phyloP scores from a whole-genome alignment of 495 filamentous ascomycete genomes.

The Aspergillus baeticus region DNA sequence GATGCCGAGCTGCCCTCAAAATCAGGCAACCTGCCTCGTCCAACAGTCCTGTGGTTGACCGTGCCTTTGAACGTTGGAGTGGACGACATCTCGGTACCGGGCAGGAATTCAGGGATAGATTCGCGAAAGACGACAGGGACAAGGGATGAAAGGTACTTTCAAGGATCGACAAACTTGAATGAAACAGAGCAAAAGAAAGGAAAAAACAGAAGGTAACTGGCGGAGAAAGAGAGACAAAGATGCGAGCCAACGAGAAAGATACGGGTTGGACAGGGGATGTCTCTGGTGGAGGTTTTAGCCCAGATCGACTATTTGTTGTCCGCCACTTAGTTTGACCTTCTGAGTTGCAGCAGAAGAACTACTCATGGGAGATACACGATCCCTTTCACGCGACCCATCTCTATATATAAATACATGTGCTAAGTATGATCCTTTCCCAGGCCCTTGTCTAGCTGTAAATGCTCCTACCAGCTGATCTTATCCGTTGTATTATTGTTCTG shows the following conservation, averaged over 20 bases:
- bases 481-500: background rate
- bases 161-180: slow-evolving; percentile 1
- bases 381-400: background rate
- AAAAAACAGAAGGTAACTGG: background rate
- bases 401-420: background rate
- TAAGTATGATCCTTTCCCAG: background rate
- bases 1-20: slow-evolving; percentile 70
- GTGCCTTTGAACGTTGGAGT: slow-evolving; percentile 51
- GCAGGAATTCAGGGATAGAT: slow-evolving; percentile 10
- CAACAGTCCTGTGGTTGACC: slow-evolving; percentile 45
- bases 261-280: slow-evolving; percentile 15
- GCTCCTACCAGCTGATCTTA: background rate
- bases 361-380: background rate
- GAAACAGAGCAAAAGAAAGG: slow-evolving; percentile 13
- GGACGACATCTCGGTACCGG: slow-evolving; percentile 55
- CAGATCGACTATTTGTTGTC: slow-evolving; percentile 23
- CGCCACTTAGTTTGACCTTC: slow-evolving; percentile 8
- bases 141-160: slow-evolving; percentile 9
- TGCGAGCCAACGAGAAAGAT: slow-evolving; percentile 20
- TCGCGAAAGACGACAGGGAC: slow-evolving; percentile 14
- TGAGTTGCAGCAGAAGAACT: background rate
- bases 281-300: slow-evolving; percentile 15
- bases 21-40: slow-evolving; percentile 64
- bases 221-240: slow-evolving; percentile 3
- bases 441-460: too few species aligned